Percentiles rank a stretch among this genome's conserved stretches.
These are phyloP conservation scores for Chytridiales sp. DNA, from an alignment of 371 early-diverging fungal species.

Conservation along the genomic window DNA sequence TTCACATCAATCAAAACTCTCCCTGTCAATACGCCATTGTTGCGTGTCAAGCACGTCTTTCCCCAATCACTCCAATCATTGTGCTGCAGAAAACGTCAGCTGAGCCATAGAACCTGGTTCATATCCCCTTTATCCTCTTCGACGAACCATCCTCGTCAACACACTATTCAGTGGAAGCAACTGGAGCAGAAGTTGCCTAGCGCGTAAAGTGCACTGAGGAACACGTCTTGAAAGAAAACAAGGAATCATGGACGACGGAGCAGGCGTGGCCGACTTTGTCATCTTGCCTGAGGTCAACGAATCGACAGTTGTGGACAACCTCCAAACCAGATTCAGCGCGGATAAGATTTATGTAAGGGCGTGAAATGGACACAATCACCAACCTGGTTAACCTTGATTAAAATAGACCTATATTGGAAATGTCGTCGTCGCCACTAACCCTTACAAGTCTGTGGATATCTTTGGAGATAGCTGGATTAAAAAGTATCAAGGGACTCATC, in stretches of 20 bases:
- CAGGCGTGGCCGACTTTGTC: conserved; percentile 26
- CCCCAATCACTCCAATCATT: too few species aligned
- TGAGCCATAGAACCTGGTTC: too few species aligned
- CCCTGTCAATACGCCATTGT: too few species aligned
- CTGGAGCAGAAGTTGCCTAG: too few species aligned
- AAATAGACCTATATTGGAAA: conserved; percentile 32
- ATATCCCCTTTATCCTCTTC: too few species aligned
- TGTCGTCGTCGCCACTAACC: conserved; percentile 35
- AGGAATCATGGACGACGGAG: conserved; percentile 1
- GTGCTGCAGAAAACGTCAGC: too few species aligned
- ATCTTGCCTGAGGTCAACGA: conserved; percentile 21
- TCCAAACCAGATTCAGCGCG: conserved; percentile 5
- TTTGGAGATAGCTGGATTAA: conserved; percentile 21
- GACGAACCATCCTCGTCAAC: too few species aligned
- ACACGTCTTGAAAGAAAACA: too few species aligned
- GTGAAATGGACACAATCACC: neutral
- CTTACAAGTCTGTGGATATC: conserved; percentile 24
- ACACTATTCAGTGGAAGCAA: too few species aligned
- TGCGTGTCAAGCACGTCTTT: too few species aligned
- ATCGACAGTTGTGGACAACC: conserved; percentile 15
- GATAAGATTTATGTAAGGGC: conserved; percentile 22
- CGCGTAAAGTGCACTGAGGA: too few species aligned
- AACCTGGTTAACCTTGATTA: neutral
- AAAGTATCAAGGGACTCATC: conserved; percentile 24
- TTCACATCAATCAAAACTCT: too few species aligned